Conservation (phyloP, 768 basidiomycete genomes). For the Naganishia vaughanmartiniae region DNA sequence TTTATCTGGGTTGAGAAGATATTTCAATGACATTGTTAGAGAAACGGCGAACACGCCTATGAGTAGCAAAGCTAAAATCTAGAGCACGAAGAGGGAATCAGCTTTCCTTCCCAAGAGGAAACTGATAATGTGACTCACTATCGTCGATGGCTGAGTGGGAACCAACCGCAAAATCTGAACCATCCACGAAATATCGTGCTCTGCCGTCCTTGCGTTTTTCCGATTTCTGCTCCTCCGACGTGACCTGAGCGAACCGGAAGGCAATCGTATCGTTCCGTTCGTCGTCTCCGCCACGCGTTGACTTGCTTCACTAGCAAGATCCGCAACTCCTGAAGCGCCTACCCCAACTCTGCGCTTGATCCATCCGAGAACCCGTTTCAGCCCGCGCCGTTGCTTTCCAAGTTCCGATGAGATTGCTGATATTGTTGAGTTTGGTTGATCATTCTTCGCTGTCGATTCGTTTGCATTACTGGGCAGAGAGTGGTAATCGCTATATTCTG, state of each 20-base stretch:
- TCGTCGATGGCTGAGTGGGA: constrained; percentile 13
- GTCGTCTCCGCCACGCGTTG: constrained; percentile 13
- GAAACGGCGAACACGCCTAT: constrained; percentile 77
- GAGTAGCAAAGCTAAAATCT: constrained; percentile 66
- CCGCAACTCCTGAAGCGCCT: constrained; percentile 6
- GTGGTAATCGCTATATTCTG: constrained; percentile 14
- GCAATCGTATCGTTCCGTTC: constrained; percentile 6
- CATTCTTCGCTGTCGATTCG: neutral
- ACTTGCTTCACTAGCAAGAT: constrained; percentile 12
- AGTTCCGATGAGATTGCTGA: constrained; percentile 2
- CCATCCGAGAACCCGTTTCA: constrained; percentile 5
- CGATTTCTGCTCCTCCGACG: constrained; percentile 4
- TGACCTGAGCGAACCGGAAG: neutral
- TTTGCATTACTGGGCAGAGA: neutral
- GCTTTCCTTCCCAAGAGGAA: neutral
- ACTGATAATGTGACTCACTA: neutral
- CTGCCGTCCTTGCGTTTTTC: neutral
- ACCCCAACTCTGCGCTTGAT: constrained; percentile 6
- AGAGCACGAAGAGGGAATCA: neutral
- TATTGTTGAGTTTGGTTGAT: neutral
- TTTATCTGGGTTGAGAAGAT: constrained; percentile 94
- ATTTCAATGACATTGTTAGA: constrained; percentile 81
- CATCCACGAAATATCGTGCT: neutral
- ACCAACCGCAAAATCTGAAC: neutral
- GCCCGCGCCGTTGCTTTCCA: constrained; percentile 8